Evolutionary conservation across 2,329 filamentous ascomycete species (phyloP), one percentile per base, ranked within the genome.

Genomic region (Triangularia verruculosa): DNA sequence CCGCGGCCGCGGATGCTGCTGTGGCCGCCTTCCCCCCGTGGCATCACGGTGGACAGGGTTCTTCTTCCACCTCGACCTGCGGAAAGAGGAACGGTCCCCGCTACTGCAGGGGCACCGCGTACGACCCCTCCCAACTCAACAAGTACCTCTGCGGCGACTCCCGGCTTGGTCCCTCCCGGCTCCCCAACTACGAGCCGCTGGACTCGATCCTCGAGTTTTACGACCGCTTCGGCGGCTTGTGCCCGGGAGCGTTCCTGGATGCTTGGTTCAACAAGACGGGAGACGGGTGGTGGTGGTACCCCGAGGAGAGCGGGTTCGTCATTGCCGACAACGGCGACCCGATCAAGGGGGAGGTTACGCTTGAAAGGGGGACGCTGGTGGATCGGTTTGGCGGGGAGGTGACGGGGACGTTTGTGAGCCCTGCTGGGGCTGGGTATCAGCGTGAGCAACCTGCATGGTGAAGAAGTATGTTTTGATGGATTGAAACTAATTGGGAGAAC

Each of bases 301-400:
- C 81, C 0, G 71, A 73, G 0, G 63, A 74, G 4, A 72, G 78
- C 51, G 81, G 82, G 4, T 84, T 81, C 61, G 69, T 75, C 20
- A 62, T 78, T 3, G 73, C 77, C 64, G 72, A 70, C 4, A 57
- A 69, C 0, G 73, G 74, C 0, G 65, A 71, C 0, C 72, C 77
- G 2, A 80, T 83, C 47, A 70, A 75, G 20, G 79, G 77, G 4
- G 78, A 75, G 22, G 72, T 78, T 64, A 76, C 76, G 0, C 70
- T 84, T 0, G 64, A 66, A 1, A 71, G 70, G 0, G 81, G 79
- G 12, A 74, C 76, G n/a, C 72, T 80, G 24, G 65, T 84, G 1
- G 81, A 83, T 69, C 74, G 80, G 1, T 83, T 83, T 57, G 81
- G 81, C 1, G 73, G 73, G 9, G 80, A 82, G 66, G 13, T 13